A percentile compares a stretch with the other conserved stretches of the same genome.
Evolutionary conservation across 2,329 filamentous ascomycete species (phyloP).

Genomic region (Xylaria sp.): DNA sequence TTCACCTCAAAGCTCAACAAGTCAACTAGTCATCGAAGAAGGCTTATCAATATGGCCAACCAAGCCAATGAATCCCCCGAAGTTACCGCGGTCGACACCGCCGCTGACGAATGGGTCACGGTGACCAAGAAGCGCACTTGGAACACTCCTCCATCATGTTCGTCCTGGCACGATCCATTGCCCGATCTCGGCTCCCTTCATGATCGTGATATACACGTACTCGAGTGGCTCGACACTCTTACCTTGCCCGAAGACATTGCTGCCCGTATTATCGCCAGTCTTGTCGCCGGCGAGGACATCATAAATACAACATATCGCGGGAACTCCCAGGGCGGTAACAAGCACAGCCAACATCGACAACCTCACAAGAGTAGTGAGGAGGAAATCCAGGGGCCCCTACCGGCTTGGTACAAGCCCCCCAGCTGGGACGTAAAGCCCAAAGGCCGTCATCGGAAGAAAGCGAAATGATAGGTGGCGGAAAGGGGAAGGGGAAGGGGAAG

Average conservation of each 20-base stretch:
- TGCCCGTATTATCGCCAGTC: too few species aligned
- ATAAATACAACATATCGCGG: too few species aligned
- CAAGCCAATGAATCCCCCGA: background rate
- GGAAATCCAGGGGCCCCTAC: background rate
- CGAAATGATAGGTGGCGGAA: background rate
- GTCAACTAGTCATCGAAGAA: background rate
- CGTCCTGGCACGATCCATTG: too few species aligned
- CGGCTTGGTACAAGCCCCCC: slow-evolving; percentile 5
- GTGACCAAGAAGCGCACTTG: slow-evolving; percentile 2
- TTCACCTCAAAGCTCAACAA: background rate
- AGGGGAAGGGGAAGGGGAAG: too few species aligned
- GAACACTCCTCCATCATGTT: too few species aligned
- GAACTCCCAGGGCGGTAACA: too few species aligned
- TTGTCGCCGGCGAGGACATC: too few species aligned
- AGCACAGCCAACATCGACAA: background rate
- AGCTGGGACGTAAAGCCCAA: background rate
- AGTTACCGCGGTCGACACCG: background rate
- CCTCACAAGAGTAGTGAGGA: background rate
- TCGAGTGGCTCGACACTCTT: too few species aligned
- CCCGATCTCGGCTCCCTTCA: too few species aligned
- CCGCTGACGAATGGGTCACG: background rate
- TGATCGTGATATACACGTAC: too few species aligned
- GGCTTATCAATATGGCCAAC: background rate
- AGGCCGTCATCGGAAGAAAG: background rate
- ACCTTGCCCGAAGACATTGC: too few species aligned